A percentile compares a stretch with the other conserved stretches of the same genome.
phyloP scores from a whole-genome alignment of 2,329 filamentous ascomycete species.

The Fusarium nisikadoi region DNA sequence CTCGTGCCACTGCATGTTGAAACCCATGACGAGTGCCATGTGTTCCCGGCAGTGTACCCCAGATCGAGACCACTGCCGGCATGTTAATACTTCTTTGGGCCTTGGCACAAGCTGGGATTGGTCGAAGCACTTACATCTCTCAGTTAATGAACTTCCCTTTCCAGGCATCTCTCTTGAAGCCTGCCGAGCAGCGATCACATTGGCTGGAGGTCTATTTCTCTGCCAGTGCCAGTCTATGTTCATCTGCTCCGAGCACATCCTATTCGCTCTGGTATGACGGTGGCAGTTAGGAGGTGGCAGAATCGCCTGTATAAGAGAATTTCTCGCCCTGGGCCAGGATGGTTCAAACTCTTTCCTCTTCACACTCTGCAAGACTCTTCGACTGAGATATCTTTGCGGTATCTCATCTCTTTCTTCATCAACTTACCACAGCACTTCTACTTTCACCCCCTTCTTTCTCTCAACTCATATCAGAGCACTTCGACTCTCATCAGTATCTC shows the following conservation, averaged over 20 bases:
- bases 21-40: not conserved
- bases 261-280: not conserved
- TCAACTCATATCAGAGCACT: not conserved
- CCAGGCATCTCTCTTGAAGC: not conserved
- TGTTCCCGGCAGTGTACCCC: not conserved
- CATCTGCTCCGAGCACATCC: not conserved
- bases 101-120: not conserved
- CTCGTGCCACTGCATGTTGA: not conserved
- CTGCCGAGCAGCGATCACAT: not conserved
- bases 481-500: rapidly evolving
- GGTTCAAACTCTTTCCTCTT: too few species aligned
- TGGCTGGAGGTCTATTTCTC: rapidly evolving
- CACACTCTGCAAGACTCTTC: not conserved
- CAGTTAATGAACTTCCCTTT: not conserved
- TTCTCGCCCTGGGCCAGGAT: rapidly evolving
- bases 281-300: not conserved
- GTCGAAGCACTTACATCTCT: not conserved
- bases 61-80: not conserved
- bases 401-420: not conserved
- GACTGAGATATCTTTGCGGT: rapidly evolving
- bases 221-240: not conserved
- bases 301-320: not conserved
- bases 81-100: not conserved
- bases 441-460: not conserved
- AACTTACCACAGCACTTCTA: not conserved